Base-by-base conservation (phyloP, 2,329 filamentous ascomycete genomes). In the Cryoendolithus antarcticus region DNA sequence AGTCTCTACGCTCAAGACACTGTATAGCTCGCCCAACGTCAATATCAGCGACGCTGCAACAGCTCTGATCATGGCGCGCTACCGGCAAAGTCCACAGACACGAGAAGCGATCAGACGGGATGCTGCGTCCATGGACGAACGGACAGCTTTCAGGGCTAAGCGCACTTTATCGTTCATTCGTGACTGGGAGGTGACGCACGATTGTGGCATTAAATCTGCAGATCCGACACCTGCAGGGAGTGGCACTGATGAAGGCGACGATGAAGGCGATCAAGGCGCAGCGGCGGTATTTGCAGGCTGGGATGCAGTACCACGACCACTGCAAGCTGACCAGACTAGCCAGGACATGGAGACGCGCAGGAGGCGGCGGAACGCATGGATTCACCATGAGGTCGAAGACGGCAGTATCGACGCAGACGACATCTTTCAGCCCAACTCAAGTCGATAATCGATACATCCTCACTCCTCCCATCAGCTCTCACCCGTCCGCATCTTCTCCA, bases 161-260 rank as follows among this genome's bases (percentile, higher is more conserved):
- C 21, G 31, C 7, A 31, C 39, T 5, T 5, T 38, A 11, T 12
- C n/a, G n/a, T 32, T 37, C 21, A 31, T 41, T n/a, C 13, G 32
- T 15, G 12, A 10, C 30, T 41, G 35, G 30, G 51, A 43, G 66
- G 62, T 5, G 77, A 78, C 54, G 83, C 89, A 57, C 30, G 10
- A 31, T 12, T 31, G 30, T 12, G 30, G 11, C 9, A 31, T 31
- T 10, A 10, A 10, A 10, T 34, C 12, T 12, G 38, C 67, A 88
- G 44, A 69, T 86, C 43, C 72, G 53, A 30, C 34, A 86, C 47
- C 72, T 84, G 36, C 74, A 89, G 54, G 72, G 88, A 48, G 86
- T 94, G 63, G 86, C 86, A 4, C 88, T 95, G 74, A 39, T 15
- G 37, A 29, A 5, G 32, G 37, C 13, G 30, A 32, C 6, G 30